Evolutionary conservation across 768 basidiomycete genomes (phyloP), one percentile per base, ranked within the genome.

Genomic region (Omphalotus guepiniiformis): DNA sequence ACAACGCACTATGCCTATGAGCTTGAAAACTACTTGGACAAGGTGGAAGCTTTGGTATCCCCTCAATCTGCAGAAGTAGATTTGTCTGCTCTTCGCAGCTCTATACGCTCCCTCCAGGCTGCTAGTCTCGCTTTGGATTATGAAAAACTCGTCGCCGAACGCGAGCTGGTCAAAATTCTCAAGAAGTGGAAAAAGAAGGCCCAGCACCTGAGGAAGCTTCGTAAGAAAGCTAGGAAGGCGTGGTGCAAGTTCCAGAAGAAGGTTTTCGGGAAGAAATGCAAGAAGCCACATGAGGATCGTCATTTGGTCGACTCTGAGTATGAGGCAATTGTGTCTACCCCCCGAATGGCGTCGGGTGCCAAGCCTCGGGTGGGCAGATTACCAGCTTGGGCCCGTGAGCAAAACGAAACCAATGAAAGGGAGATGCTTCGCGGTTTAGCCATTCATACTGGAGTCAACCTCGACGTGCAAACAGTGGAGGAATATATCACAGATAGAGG

Each of bases 1-100:
- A 83, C 83, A 8, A 85, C 83, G 0, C 79, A 84, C 59, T 85
- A 85, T 53, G 63, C 82, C 0, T 60, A 70, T 27, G 76, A 83
- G 50, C 68, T 86, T 19, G 69, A 63, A 39, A 57, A 53, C 16
- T 85, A 86, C 58, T 67, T 83, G 3, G 58, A 73, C 41, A 69
- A 71, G 23, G 80, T 89, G 37, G 74, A 85, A 55, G 59, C 58
- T 6, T 66, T 83, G 22, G 66, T 55, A 49, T 55, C 53, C 39
- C 43, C 50, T 25, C 51, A 50, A 2, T 58, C 43, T 39, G 54
- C 52, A 28, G 50, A 59, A 25, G 59, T 69, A 12, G 58, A 73
- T 46, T 58, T 76, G 44, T 51, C 55, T n/a, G 58, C 62, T 29
- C 57, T 78, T 4, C 66, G 73, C 15, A 58, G 59, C 23, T 69